These are phyloP conservation scores for Boletus sp. DNA, from an alignment of 768 basidiomycete genomes.

Conservation along the genomic window DNA sequence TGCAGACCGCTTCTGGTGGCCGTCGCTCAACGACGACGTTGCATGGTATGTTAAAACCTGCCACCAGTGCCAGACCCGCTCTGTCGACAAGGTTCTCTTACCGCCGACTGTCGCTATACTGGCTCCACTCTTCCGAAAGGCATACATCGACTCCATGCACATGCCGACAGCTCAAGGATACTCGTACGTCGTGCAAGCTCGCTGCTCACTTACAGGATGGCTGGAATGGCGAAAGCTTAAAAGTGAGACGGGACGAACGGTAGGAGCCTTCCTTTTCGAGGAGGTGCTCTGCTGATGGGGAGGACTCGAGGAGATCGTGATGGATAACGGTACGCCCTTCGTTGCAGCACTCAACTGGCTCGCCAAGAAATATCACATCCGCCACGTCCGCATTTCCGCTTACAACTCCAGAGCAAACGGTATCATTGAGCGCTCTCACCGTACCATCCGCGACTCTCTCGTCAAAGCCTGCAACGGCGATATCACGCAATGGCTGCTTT, in stretches of 20 bases:
- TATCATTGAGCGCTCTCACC: constrained; percentile 31
- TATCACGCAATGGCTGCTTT: not conserved
- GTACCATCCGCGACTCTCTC: constrained; percentile 33
- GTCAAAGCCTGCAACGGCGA: constrained; percentile 36
- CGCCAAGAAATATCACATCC: constrained; percentile 30
- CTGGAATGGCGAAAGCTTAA: constrained; percentile 25
- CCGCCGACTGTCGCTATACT: not conserved
- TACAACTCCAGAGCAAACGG: constrained; percentile 47
- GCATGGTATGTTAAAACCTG: constrained; percentile 36
- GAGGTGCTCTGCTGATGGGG: constrained; percentile 39
- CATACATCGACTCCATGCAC: constrained; percentile 42
- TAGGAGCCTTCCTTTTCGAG: constrained; percentile 36
- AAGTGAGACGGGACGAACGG: constrained; percentile 24
- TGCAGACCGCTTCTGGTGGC: no score
- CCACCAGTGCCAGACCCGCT: constrained; percentile 37
- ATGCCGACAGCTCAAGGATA: constrained; percentile 35
- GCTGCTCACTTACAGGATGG: constrained; percentile 33
- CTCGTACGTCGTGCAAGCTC: constrained; percentile 37
- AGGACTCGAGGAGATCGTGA: constrained; percentile 36
- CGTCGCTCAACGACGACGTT: constrained; percentile 26
- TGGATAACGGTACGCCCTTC: constrained; percentile 40
- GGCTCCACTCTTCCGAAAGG: constrained; percentile 13
- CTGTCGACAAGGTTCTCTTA: constrained; percentile 26
- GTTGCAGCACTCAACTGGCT: constrained; percentile 27
- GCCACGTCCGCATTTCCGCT: constrained; percentile 38